These are phyloP conservation scores for Carex sylvatica DNA, from an alignment of 202 grass and related monocot species.

Conservation along the genomic window DNA sequence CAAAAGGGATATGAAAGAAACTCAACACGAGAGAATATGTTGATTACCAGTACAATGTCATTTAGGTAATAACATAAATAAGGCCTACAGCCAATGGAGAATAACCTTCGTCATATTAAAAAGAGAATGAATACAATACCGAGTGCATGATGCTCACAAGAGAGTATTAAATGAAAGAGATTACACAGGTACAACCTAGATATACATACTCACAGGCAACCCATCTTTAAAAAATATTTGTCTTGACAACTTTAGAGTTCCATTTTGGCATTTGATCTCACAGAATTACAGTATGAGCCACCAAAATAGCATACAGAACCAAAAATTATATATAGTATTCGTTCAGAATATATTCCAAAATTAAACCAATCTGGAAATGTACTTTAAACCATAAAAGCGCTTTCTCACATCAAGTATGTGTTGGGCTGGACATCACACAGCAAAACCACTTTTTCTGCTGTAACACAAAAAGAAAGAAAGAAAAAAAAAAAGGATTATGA, in stretches of 20 bases:
- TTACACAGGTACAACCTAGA: constrained; percentile 1
- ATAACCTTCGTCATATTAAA: background rate
- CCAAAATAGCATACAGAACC: constrained; percentile 27
- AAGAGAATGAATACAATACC: constrained; percentile 2
- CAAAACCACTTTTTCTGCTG: constrained; percentile 94
- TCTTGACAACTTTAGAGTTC: constrained; percentile 22
- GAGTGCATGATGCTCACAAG: background rate
- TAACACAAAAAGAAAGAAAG: background rate
- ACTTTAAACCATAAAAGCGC: constrained; percentile 3
- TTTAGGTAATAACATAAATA: background rate
- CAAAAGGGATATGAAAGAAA: background rate
- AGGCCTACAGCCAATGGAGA: background rate
- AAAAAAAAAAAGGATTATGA: background rate
- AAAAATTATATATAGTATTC: constrained; percentile 54
- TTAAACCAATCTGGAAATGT: constrained; percentile 37
- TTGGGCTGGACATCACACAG: constrained; percentile 71
- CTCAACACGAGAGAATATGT: background rate
- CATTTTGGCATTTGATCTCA: constrained; percentile 19
- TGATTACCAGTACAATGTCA: background rate
- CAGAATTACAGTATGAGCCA: constrained; percentile 26
- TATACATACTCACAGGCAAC: constrained; percentile 25
- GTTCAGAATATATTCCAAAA: constrained; percentile 63
- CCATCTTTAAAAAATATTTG: constrained; percentile 26
- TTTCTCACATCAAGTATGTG: constrained; percentile 54
- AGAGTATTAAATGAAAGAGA: background rate